phyloP scores from a whole-genome alignment of 1,284 basidiomycete species.

The Heterobasidion parviporum region DNA sequence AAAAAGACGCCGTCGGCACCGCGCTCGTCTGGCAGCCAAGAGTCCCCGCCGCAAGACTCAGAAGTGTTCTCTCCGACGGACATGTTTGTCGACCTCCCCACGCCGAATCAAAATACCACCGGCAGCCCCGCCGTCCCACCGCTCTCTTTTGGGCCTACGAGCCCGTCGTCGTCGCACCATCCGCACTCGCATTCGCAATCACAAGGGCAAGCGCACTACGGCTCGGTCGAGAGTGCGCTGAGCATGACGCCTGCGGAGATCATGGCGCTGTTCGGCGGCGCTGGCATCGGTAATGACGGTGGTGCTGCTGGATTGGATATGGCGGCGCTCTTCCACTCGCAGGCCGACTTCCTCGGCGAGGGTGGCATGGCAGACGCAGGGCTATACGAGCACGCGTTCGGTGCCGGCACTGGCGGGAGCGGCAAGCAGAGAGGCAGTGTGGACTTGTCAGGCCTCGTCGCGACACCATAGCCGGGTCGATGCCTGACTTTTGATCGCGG shows the following conservation, averaged over 20 bases:
- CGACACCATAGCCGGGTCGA: not conserved
- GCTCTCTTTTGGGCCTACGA: not conserved
- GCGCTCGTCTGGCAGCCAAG: slow-evolving; percentile 32
- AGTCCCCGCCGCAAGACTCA: slow-evolving; percentile 48
- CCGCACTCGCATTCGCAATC: not conserved
- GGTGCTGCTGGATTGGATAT: slow-evolving; percentile 19
- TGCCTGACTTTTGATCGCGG: no score
- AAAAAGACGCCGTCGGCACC: slow-evolving; percentile 53
- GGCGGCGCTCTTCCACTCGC: slow-evolving; percentile 3
- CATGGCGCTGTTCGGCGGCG: slow-evolving; percentile 27
- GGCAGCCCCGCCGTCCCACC: not conserved
- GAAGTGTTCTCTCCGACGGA: slow-evolving; percentile 57
- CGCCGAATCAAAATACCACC: not conserved
- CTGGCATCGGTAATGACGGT: slow-evolving; percentile 20
- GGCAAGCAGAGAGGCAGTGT: not conserved
- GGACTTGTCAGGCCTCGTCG: not conserved
- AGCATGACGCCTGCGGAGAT: slow-evolving; percentile 24
- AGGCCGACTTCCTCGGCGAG: not conserved
- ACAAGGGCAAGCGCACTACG: not conserved
- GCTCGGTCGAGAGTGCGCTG: slow-evolving; percentile 9
- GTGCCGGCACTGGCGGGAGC: not conserved
- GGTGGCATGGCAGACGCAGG: not conserved
- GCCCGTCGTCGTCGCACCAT: not conserved
- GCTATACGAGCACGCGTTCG: not conserved
- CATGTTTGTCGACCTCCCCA: slow-evolving; percentile 30